Evolutionary conservation across 441 rosid species (phyloP), one percentile per base, ranked within the genome.

Genomic region (Populus tomentosa): DNA sequence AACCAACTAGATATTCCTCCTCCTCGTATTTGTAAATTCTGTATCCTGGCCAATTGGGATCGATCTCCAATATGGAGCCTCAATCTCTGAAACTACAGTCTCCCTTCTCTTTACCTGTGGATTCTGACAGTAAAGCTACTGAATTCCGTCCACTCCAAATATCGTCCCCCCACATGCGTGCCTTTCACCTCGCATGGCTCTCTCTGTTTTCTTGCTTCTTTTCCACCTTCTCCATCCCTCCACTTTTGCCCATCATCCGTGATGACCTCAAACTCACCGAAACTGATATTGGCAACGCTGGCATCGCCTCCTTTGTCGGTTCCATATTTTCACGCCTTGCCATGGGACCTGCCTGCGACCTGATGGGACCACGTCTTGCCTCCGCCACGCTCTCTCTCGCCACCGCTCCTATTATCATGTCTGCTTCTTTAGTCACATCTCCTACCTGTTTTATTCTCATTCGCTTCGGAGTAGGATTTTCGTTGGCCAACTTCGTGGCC

Each of bases 201-300:
- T 89, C 94, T 66, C 91, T 92, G 77, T 94, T 92, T 86, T 80
- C 94, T 3, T 87, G 90, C 88, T 92, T 86, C 88, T 84, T 94
- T 87, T 89, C 98, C 85, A 90, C 94, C 78, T 94, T 92, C 88
- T 90, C 95, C 32, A 90, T 92, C 84, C 94, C 94, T 65, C 97
- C 96, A 4, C 93, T 92, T 20, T 2, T 91, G 7, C 94, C 97
- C 20, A 20, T 92, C 74, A 91, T 94, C 83, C 87, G 90, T n/a
- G 59, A 69, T 2, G 89, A 90, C 84, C 92, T 94, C 75, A 28
- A 64, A 63, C 88, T 94, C 80, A 78, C 94, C 16, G 75, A 73
- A 0, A 24, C 87, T 23, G 89, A 89, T 63, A 66, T 90, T 3
- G 88, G 87, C 70, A 35, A 80, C 2, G 91, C 94, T 28, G 91